These are phyloP conservation scores for Acrodontium crateriforme DNA, from an alignment of 2,329 filamentous ascomycete species.

Conservation along the genomic window DNA sequence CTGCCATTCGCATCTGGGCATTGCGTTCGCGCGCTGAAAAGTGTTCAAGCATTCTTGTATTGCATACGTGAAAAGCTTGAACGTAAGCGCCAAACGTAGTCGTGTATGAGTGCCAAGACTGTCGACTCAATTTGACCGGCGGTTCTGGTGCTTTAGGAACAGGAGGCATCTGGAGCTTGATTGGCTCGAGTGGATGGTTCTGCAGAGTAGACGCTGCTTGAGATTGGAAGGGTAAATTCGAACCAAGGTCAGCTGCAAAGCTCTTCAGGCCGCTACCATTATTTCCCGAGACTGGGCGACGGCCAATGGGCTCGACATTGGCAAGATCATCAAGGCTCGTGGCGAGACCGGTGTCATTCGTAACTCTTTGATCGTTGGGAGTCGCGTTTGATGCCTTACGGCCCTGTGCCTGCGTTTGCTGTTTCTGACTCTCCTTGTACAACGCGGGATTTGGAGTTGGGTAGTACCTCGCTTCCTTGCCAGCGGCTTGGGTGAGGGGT, in stretches of 20 bases:
- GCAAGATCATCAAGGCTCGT: slow-evolving; percentile 37
- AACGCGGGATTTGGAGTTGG: slow-evolving; percentile 20
- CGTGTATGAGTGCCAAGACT: slow-evolving; percentile 38
- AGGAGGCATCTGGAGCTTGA: slow-evolving; percentile 34
- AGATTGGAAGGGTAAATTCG: slow-evolving; percentile 45
- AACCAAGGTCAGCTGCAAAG: slow-evolving; percentile 39
- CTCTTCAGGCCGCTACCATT: slow-evolving; percentile 35
- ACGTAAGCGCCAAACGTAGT: slow-evolving; percentile 42
- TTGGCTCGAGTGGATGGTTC: slow-evolving; percentile 25
- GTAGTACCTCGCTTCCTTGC: slow-evolving; percentile 19
- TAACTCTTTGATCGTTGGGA: no score
- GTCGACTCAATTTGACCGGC: slow-evolving; percentile 31
- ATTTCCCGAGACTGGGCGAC: slow-evolving; percentile 29
- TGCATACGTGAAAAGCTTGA: slow-evolving; percentile 42
- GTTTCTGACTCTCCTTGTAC: slow-evolving; percentile 16
- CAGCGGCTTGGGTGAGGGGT: slow-evolving; percentile 13
- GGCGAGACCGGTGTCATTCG: no score
- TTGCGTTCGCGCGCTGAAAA: slow-evolving; percentile 38
- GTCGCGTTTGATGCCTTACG: slow-evolving; percentile 8
- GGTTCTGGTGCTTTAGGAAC: slow-evolving; percentile 30
- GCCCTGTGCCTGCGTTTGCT: slow-evolving; percentile 4
- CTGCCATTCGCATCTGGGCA: slow-evolving; percentile 20
- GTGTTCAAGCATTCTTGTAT: slow-evolving; percentile 40
- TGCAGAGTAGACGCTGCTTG: slow-evolving; percentile 33
- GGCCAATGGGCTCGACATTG: slow-evolving; percentile 29